Conservation (phyloP, 2,329 filamentous ascomycete genomes). For the Incumbomyces lentus region DNA sequence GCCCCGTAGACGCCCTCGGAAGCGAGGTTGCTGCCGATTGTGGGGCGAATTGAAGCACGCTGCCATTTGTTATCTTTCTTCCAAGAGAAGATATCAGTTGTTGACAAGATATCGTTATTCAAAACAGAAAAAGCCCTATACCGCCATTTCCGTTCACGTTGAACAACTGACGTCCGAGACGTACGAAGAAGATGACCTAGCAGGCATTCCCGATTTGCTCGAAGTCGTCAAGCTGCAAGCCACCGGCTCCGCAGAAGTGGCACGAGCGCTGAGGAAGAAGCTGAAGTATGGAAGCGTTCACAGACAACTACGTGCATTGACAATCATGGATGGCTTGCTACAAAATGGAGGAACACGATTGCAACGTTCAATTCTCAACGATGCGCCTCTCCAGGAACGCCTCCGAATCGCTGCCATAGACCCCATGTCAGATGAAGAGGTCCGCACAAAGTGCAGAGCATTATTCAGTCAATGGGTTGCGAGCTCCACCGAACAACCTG, state of each 20-base stretch:
- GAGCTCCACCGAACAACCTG: slow-evolving; percentile 69
- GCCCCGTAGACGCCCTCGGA: slow-evolving; percentile 7
- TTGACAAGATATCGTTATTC: slow-evolving; percentile 20
- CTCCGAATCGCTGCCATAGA: slow-evolving; percentile 80
- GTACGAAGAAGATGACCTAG: slow-evolving; percentile 82
- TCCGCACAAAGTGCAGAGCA: slow-evolving; percentile 78
- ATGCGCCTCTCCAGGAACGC: slow-evolving; percentile 84
- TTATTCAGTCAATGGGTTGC: slow-evolving; percentile 76
- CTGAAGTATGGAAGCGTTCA: slow-evolving; percentile 97
- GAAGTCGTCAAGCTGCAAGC: slow-evolving; percentile 86
- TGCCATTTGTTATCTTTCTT: slow-evolving; percentile 17
- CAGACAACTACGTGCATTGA: slow-evolving; percentile 77
- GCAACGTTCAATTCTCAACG: slow-evolving; percentile 67
- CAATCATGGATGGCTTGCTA: slow-evolving; percentile 83
- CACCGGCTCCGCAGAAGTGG: slow-evolving; percentile 78
- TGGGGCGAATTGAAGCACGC: slow-evolving; percentile 16
- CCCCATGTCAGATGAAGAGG: slow-evolving; percentile 69
- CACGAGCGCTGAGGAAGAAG: slow-evolving; percentile 89
- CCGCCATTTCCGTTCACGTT: slow-evolving; percentile 84
- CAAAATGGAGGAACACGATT: slow-evolving; percentile 87
- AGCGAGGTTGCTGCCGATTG: slow-evolving; percentile 14
- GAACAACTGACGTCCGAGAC: slow-evolving; percentile 83
- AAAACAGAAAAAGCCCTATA: slow-evolving; percentile 66
- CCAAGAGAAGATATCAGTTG: slow-evolving; percentile 20
- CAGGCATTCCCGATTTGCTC: slow-evolving; percentile 85